Evolutionary conservation across 2,329 filamentous ascomycete genomes (phyloP), one percentile per base, ranked within the genome.

Genomic region (Stachybotrys chlorohalonatus): DNA sequence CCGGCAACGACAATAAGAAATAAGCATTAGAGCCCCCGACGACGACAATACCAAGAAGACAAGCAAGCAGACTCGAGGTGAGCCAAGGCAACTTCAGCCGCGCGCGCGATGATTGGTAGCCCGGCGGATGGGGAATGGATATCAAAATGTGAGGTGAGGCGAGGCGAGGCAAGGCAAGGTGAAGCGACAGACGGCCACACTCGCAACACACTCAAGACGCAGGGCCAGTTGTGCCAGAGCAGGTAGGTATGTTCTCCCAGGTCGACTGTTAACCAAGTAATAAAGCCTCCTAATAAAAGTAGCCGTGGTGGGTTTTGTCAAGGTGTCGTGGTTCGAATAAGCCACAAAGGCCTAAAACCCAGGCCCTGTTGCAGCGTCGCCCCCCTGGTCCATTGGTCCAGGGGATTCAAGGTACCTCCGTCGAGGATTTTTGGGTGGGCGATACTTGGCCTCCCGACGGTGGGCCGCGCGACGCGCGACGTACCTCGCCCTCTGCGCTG

Each of bases 241-340:
- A 24, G 24, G 24, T 24, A 24, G 24, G 24, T 24, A 24, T 24
- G 24, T 24, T 24, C 24, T 42, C 9, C 36, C 13, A 9, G 36
- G 36, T 42, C 36, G 36, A 9, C 13, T 42, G 9, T 42, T 13
- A 13, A 9, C 36, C 13, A 9, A 42, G 36, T 42, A 42, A 42
- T 13, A 42, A 42, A 42, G 36, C 13, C 36, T 42, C 36, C 36
- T 42, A 42, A 42, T 42, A 42, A 42, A 24, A 42, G 36, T 42
- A 42, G 36, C 36, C 36, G 36, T 42, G 36, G 36, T 42, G 36
- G 67, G 62, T 69, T 70, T 70, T 70, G 64, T 69, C 63, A 60
- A 69, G 66, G 64, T 70, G 68, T 70, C 68, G 67, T 70, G 67
- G 68, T 69, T 66, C 66, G 68, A 70, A 70, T 69, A 70, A 69